Percentiles rank a stretch among this genome's conserved stretches.
Conservation (phyloP, 139 green algal genomes). For the Chlorella sp. region DNA sequence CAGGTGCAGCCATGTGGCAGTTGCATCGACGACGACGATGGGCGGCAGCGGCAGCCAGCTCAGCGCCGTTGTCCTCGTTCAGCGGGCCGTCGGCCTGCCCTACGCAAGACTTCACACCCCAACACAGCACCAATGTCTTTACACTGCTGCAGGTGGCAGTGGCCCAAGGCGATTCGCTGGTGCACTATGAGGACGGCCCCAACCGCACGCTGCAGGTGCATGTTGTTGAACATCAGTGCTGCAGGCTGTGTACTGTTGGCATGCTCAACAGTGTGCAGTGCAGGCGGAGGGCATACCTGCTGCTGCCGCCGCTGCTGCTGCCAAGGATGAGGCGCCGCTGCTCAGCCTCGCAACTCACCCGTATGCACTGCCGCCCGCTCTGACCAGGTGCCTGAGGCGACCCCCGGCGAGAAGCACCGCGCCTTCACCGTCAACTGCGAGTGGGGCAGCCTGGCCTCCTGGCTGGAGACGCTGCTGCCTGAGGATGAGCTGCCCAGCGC, state of each 20-base stretch:
- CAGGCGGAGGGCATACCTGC: no score
- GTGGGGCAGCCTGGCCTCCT: not conserved
- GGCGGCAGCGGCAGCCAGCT: no score
- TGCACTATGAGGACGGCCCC: conserved; percentile 7
- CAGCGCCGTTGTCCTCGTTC: no score
- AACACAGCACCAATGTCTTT: no score
- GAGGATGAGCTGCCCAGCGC: not conserved
- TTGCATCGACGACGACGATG: no score
- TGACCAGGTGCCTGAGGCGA: not conserved
- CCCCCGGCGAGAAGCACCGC: not conserved
- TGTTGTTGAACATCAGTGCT: not conserved
- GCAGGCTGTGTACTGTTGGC: not conserved
- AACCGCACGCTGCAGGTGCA: conserved; percentile 14
- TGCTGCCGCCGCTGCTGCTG: no score
- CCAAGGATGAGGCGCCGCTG: no score
- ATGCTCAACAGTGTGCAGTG: no score
- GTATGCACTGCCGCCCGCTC: not conserved
- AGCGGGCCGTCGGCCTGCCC: no score
- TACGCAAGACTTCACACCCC: no score
- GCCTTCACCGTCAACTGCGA: conserved; percentile 10
- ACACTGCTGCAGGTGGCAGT: not conserved
- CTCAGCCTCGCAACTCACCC: no score
- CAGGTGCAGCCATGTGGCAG: no score
- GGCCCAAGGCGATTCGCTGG: not conserved
- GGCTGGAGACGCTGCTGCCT: not conserved